Evolutionary conservation across 140 eudicot species (phyloP).

Genomic region (Oenanthe javanica): DNA sequence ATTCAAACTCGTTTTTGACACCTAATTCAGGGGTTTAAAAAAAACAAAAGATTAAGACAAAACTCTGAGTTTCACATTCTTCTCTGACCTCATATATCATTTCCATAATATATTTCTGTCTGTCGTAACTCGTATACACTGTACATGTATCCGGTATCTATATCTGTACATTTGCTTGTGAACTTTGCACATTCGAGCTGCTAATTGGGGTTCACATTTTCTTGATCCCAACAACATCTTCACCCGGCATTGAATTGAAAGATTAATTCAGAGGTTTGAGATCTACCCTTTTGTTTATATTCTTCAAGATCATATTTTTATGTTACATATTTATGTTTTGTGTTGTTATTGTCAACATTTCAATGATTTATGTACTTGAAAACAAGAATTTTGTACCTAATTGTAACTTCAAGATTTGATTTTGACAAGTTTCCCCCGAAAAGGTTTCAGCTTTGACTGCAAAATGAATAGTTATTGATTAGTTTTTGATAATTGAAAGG

Average conservation of each 20-base stretch:
- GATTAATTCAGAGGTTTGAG: slow-evolving; percentile 3
- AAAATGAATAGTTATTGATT: not conserved
- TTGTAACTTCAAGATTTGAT: not conserved
- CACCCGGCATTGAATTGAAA: not conserved
- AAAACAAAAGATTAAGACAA: not conserved
- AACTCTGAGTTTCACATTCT: slow-evolving; percentile 9
- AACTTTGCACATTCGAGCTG: not conserved
- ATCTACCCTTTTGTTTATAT: slow-evolving; percentile 4
- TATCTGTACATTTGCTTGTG: not conserved
- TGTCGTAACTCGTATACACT: not conserved
- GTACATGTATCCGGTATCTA: not conserved
- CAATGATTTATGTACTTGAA: too few relatives aligned
- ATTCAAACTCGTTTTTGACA: not conserved
- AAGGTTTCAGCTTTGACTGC: not conserved
- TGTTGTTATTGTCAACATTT: not conserved
- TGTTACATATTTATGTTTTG: too few relatives aligned
- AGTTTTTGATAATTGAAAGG: not conserved
- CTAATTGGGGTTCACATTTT: slow-evolving; percentile 1
- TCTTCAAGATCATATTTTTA: not conserved
- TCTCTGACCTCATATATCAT: slow-evolving; percentile 1
- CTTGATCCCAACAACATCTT: not conserved
- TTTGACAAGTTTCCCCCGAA: not conserved
- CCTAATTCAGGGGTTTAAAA: not conserved
- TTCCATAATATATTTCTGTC: not conserved
- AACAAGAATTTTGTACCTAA: not conserved